Evolutionary conservation across 1,139 yeast genomes (phyloP), one percentile per base, ranked within the genome.

Genomic region (Debaryomyces udenii): DNA sequence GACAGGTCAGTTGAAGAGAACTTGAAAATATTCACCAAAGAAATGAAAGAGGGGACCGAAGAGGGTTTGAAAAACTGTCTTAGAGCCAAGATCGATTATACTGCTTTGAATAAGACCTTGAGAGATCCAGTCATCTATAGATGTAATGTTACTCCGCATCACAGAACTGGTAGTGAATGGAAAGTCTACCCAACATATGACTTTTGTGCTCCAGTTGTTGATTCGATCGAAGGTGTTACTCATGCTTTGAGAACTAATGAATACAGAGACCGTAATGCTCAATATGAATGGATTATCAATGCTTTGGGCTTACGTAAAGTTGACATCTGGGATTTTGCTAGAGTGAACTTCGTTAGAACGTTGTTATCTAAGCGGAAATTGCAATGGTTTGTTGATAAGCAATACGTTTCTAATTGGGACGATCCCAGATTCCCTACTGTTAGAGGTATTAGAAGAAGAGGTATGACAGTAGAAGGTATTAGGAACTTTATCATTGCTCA

Each of bases 361-460:
- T 71, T 89, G 59, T 71, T 89, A 47, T 86, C 95, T 47, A 89
- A 89, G 82, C 83, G 97, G 72, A 89, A 89, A 75, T 75, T 89
- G 58, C 96, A 89, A 71, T 89, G 96, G 96, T 86, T 89, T 64
- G 96, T 89, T 48, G 96, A 89, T 73, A 82, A 86, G 63, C 71
- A 78, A 32, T 74, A 81, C 53, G 96, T 89, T 43, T 59, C 76
- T 27, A 88, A 87, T 70, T 89, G 96, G 96, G 95, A 89, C 59
- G 96, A 89, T 65, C 96, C 96, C 52, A 80, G 96, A 64, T 89
- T 89, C 87, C 96, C 96, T 51, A 89, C 96, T 38, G 96, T 88
- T 30, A 81, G 95, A 66, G 96, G 96, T 74, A 95, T 89, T 41
- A 85, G 96, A 73, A 82, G 96, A 75, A 84, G 96, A 71, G 96